These are phyloP conservation scores for Coemansia asiatica DNA, from an alignment of 192 early-diverging fungal species.

Conservation along the genomic window DNA sequence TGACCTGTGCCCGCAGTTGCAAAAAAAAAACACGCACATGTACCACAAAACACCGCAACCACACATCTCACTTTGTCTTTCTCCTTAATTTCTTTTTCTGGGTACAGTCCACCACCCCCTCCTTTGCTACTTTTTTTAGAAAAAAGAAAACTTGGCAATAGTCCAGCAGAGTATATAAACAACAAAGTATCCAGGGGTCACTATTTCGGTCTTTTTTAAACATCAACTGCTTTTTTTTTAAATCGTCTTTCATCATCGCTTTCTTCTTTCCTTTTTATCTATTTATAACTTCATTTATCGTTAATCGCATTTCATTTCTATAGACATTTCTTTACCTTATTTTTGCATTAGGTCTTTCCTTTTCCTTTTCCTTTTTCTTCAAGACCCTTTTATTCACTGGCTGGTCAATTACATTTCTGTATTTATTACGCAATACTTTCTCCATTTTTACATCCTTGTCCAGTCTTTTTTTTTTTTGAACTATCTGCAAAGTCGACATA, in stretches of 20 bases:
- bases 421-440: too few relatives aligned
- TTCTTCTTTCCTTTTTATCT: background rate
- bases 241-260: too few relatives aligned
- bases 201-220: background rate
- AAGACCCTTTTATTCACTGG: background rate
- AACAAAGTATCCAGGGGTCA: constrained; percentile 1
- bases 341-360: background rate
- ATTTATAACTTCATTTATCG: too few relatives aligned
- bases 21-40: background rate
- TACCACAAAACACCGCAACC: background rate
- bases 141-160: constrained; percentile 3
- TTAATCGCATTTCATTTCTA: constrained; percentile 10
- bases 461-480: too few relatives aligned
- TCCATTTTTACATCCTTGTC: too few relatives aligned
- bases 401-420: too few relatives aligned
- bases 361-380: constrained; percentile 3
- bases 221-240: constrained; percentile 1
- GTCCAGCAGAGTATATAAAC: constrained; percentile 3
- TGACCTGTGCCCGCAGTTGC: constrained; percentile 5
- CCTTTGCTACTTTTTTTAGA: background rate
- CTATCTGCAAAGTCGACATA: too few relatives aligned
- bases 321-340: constrained; percentile 4
- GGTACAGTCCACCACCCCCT: constrained; percentile 8
- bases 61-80: background rate
- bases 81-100: constrained; percentile 11